Evolutionary conservation across 805 yeast genomes (phyloP).

Genomic region (Naumovozyma baii): DNA sequence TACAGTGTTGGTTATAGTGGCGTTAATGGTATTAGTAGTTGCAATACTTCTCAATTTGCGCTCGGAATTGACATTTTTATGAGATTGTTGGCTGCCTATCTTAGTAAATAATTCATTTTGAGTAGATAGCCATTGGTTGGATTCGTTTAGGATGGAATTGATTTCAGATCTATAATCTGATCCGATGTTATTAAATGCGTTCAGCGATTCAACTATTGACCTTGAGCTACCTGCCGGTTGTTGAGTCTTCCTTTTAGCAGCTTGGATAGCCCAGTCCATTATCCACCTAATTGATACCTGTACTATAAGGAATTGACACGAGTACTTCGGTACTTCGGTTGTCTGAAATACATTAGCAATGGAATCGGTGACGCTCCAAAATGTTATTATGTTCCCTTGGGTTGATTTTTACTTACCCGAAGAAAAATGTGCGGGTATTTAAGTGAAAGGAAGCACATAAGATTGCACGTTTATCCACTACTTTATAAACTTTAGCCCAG

Average conservation of each 20-base stretch:
- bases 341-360: too few relatives aligned
- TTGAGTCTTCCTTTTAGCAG: slow-evolving; percentile 23
- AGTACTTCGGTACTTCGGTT: too few relatives aligned
- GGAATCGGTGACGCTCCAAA: too few relatives aligned
- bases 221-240: slow-evolving; percentile 24
- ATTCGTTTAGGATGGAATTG: slow-evolving; percentile 10
- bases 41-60: too few relatives aligned
- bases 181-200: slow-evolving; percentile 18
- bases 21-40: slow-evolving; percentile 1
- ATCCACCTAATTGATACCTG: background rate
- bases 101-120: too few relatives aligned
- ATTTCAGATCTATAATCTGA: slow-evolving; percentile 16
- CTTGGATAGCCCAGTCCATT: slow-evolving; percentile 28
- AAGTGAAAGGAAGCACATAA: too few relatives aligned
- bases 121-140: slow-evolving; percentile 17
- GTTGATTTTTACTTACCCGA: too few relatives aligned
- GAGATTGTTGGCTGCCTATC: background rate
- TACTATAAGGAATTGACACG: too few relatives aligned
- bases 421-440: too few relatives aligned
- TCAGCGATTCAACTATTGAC: slow-evolving; percentile 26
- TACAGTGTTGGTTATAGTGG: background rate
- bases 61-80: slow-evolving; percentile 3
- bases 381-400: too few relatives aligned
- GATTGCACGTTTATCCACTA: too few relatives aligned
- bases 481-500: too few relatives aligned